A percentile compares a stretch with the other conserved stretches of the same genome.
Conservation (phyloP, 2,329 filamentous ascomycete genomes). For the Aspergillus sp. region DNA sequence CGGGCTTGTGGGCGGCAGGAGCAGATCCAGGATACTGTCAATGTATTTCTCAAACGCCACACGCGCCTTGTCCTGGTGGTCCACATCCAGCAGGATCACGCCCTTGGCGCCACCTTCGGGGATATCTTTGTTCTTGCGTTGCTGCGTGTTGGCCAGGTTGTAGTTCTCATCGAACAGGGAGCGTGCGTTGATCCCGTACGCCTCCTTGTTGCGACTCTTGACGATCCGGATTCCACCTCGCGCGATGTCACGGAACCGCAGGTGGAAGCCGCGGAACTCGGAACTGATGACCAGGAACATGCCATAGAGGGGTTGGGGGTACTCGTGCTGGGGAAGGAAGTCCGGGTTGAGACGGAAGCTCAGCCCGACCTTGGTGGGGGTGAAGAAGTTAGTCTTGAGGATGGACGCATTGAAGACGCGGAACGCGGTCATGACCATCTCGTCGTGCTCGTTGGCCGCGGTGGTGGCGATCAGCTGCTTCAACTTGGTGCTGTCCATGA, state of each 20-base stretch:
- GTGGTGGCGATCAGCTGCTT: conserved; percentile 70
- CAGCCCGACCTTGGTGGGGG: conserved; percentile 93
- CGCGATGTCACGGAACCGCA: conserved; percentile 94
- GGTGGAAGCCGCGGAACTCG: conserved; percentile 93
- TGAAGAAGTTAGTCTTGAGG: conserved; percentile 96
- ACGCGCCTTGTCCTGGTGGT: conserved; percentile 84
- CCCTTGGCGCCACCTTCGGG: conserved; percentile 97
- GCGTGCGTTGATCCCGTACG: conserved; percentile 90
- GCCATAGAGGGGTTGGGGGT: conserved; percentile 85
- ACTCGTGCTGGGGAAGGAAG: conserved; percentile 87
- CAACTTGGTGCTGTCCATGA: conserved; percentile 66
- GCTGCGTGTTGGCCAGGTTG: conserved; percentile 93
- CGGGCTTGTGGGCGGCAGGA: conserved; percentile 79
- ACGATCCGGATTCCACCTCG: conserved; percentile 97
- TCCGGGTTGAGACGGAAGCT: conserved; percentile 78
- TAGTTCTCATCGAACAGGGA: conserved; percentile 99
- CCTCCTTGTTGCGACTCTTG: conserved; percentile 93
- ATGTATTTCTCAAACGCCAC: conserved; percentile 99
- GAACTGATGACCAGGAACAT: conserved; percentile 99
- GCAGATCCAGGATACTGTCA: conserved; percentile 91
- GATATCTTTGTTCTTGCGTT: conserved; percentile 99
- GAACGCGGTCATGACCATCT: conserved; percentile 97
- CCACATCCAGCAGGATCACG: conserved; percentile 86
- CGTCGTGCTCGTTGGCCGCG: conserved; percentile 87
- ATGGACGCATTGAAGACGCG: conserved; percentile 88